phyloP scores from a whole-genome alignment of 1,284 basidiomycete species.

The Pseudomicrostroma phylloplanum region DNA sequence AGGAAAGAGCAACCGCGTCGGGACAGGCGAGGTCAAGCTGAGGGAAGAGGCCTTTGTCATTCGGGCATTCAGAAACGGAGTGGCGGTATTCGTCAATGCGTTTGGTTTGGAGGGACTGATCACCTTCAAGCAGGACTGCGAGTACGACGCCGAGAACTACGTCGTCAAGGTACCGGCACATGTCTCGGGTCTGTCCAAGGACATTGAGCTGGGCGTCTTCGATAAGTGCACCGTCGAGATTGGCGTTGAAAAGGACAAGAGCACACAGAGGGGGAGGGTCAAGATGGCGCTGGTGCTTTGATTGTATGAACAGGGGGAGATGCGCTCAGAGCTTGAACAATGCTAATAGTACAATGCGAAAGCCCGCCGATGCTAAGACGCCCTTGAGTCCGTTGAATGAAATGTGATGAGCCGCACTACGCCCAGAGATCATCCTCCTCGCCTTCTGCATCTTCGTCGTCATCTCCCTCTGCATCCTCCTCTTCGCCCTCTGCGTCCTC shows the following conservation, averaged over 20 bases:
- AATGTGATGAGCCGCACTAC: not conserved
- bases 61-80: constrained; percentile 83
- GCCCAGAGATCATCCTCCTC: constrained; percentile 28
- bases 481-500: constrained; percentile 6
- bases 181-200: constrained; percentile 25
- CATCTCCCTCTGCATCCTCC: constrained; percentile 11
- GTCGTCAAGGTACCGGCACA: constrained; percentile 64
- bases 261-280: constrained; percentile 85
- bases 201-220: constrained; percentile 59
- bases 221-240: constrained; percentile 86
- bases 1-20: constrained; percentile 16
- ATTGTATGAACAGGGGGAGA: not conserved
- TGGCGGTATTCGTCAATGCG: constrained; percentile 92
- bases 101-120: constrained; percentile 89
- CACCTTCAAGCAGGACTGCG: constrained; percentile 79
- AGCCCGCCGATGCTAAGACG: too few species aligned
- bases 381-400: too few species aligned
- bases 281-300: constrained; percentile 69
- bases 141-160: constrained; percentile 88
- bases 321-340: too few species aligned
- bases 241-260: constrained; percentile 85
- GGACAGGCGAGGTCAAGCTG: constrained; percentile 58
- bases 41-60: constrained; percentile 73
- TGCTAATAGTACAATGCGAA: too few species aligned
- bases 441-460: constrained; percentile 14